A percentile compares a stretch with the other conserved stretches of the same genome.
phyloP scores from a whole-genome alignment of 2,329 filamentous ascomycete genomes.

The Seiridium unicorne region DNA sequence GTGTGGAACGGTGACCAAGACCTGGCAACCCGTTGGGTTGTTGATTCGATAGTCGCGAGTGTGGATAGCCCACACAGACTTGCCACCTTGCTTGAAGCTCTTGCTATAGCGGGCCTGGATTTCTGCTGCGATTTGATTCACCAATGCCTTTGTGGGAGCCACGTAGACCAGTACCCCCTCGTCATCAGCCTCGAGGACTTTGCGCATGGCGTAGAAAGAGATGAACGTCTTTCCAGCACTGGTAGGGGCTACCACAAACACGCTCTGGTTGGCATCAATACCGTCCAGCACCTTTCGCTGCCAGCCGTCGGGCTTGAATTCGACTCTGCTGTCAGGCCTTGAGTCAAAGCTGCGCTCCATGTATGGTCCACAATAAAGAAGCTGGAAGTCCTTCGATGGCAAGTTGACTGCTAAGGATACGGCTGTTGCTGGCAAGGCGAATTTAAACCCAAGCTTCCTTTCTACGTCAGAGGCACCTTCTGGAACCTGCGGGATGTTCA shows the following conservation, averaged over 20 bases:
- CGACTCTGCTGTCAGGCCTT: conserved; percentile 62
- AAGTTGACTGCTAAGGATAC: too few relatives aligned
- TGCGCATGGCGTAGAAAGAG: conserved; percentile 80
- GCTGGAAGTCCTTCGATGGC: too few relatives aligned
- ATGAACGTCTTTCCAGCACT: conserved; percentile 83
- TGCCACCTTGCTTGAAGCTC: conserved; percentile 55
- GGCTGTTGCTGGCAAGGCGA: too few relatives aligned
- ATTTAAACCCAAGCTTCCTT: too few relatives aligned
- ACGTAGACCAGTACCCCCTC: conserved; percentile 75
- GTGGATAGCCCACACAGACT: conserved; percentile 77
- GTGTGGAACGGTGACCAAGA: conserved; percentile 75
- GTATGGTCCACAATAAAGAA: neutral
- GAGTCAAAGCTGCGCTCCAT: conserved; percentile 49
- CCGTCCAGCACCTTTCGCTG: conserved; percentile 71
- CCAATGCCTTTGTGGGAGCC: conserved; percentile 77
- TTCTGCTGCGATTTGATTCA: conserved; percentile 79
- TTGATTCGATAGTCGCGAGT: conserved; percentile 75
- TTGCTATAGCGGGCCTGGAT: conserved; percentile 74
- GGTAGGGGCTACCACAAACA: conserved; percentile 76
- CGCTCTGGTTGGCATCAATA: conserved; percentile 67
- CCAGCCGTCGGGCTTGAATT: conserved; percentile 74
- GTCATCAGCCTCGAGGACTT: conserved; percentile 65
- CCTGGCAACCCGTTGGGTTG: conserved; percentile 68
- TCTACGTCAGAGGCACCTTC: too few relatives aligned
- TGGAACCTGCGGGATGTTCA: too few relatives aligned